Base-by-base conservation (phyloP, 2,329 filamentous ascomycete genomes). In the Cladorrhinum sp. region DNA sequence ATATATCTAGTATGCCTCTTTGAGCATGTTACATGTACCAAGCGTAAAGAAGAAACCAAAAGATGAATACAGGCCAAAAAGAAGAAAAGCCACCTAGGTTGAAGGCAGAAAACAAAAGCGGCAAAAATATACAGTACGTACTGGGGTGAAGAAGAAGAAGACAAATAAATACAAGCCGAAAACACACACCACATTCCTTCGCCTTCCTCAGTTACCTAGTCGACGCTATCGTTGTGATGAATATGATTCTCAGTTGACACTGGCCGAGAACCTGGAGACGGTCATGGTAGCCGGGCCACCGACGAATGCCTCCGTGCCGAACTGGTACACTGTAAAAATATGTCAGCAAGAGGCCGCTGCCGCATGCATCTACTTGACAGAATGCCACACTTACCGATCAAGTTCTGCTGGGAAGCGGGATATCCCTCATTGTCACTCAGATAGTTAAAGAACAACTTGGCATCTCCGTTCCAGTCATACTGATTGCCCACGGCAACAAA, bases 401-500 rank as follows among this genome's bases (percentile, higher is more conserved):
- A 20, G 26, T 67, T 42, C 49, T 67, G 66, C 16, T 30, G 16
- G 26, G 14, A 50, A 2, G 56, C 55, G 5, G 65, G 65, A 30
- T 49, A 74, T 0, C 74, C 74, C 58, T 82, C 71, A 60, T 73
- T 75, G 9, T 64, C 62, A 7, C 73, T 73, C 28, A 86, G 69
- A 66, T 85, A 85, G 8, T 73, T 75, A 61, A 83, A 75, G 72
- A 86, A 86, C 1, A 76, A 71, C 64, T 76, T 76, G 64, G 84
- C 63, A 66, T 86, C 81, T 23, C 77, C 82, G 30, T 71, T 76
- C 72, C 83, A 86, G 69, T 59, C 76, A 8, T 73, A 76, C 16
- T 79, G 73, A 7, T 76, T 67, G 28, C 72, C 76, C 12, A 36
- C 30, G 7, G 60, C 58, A 59, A 65, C 20, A 48, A 68, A 87